Evolutionary conservation across 164 flowering plant species (phyloP).

Genomic region (Tinospora cordifolia): DNA sequence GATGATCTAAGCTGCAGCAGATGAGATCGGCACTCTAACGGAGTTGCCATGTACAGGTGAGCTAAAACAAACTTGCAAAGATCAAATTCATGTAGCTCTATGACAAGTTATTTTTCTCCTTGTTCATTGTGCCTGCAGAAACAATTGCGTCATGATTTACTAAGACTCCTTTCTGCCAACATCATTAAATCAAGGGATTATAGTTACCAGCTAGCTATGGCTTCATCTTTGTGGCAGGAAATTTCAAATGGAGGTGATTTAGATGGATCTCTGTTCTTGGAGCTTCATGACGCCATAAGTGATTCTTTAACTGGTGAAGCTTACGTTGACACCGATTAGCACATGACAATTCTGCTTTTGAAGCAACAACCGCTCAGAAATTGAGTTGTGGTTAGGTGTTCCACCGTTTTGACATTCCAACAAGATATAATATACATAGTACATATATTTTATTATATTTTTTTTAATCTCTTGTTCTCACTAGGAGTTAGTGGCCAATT

Average conservation of each 20-base stretch:
- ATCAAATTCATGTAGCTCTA: not conserved
- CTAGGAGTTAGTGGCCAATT: not conserved
- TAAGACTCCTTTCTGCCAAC: not conserved
- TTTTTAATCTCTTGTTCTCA: not conserved
- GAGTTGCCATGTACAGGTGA: conserved; percentile 36
- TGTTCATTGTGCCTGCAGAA: not conserved
- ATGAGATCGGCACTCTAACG: conserved; percentile 10
- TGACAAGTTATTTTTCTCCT: not conserved
- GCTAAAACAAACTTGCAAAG: not conserved
- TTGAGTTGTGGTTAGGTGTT: not conserved
- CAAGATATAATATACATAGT: not conserved
- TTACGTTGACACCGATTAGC: not conserved
- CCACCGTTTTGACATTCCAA: not conserved
- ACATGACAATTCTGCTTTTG: not conserved
- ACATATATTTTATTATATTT: not conserved
- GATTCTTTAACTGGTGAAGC: not conserved
- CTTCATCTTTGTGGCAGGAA: not conserved
- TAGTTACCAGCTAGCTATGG: not conserved
- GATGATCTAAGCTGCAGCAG: conserved; percentile 7
- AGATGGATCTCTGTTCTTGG: not conserved
- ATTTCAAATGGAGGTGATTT: not conserved
- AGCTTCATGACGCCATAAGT: not conserved
- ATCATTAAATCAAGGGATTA: not conserved
- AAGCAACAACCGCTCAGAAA: not conserved
- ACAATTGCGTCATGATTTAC: not conserved